Evolutionary conservation across 1,284 basidiomycete species (phyloP).

Genomic region (Cutaneotrichosporon spelunceum): DNA sequence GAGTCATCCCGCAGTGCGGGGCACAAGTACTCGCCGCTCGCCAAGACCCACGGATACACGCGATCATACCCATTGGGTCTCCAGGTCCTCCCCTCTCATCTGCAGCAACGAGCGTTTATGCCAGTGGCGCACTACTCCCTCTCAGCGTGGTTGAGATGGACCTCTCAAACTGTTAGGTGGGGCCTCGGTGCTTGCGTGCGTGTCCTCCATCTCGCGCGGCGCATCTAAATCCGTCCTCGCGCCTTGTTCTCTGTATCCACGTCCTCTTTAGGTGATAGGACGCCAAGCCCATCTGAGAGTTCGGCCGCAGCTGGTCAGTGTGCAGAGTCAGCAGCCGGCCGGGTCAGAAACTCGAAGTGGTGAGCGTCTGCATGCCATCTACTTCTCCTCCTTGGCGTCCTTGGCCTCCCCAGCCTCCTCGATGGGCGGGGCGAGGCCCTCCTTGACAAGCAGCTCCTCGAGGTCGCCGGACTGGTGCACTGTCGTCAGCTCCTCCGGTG

Average conservation of each 20-base stretch:
- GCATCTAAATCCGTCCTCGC: no score
- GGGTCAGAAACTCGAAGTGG: no score
- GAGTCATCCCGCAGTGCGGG: conserved; percentile 6
- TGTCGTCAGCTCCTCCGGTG: conserved; percentile 38
- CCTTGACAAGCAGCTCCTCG: conserved; percentile 73
- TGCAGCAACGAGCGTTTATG: conserved; percentile 24
- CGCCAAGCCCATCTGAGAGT: no score
- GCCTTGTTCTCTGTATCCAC: no score
- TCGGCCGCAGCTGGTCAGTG: no score
- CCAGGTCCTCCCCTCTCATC: conserved; percentile 1
- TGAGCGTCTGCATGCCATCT: conserved; percentile 7
- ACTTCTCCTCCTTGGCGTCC: conserved; percentile 25
- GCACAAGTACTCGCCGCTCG: conserved; percentile 10
- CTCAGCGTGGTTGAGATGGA: no score
- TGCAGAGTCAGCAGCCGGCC: no score
- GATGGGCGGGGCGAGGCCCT: conserved; percentile 60
- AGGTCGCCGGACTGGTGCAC: conserved; percentile 97
- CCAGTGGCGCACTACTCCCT: conserved; percentile 27
- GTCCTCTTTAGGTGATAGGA: no score
- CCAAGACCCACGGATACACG: conserved; percentile 32
- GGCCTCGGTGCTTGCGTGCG: no score
- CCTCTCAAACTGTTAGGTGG: no score
- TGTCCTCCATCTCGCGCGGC: no score
- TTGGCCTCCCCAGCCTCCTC: conserved; percentile 21
- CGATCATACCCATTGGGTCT: conserved; percentile 25